These are phyloP conservation scores for Aspergillus quadrilineatus DNA, from an alignment of 2,329 filamentous ascomycete species.

Conservation along the genomic window DNA sequence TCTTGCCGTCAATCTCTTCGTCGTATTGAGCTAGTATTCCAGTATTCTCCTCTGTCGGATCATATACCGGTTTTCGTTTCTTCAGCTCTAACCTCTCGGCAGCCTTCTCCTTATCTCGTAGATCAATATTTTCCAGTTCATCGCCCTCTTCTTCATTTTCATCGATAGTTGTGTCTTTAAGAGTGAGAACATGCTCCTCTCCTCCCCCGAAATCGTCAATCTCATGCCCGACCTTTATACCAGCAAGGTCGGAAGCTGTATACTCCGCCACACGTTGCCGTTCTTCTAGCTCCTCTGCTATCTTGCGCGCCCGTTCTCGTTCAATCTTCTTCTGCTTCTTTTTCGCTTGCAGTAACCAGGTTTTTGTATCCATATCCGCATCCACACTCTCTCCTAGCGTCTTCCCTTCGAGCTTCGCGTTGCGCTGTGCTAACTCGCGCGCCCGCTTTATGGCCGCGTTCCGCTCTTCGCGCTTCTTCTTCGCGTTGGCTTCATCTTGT, in stretches of 20 bases:
- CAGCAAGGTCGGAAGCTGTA: conserved; percentile 80
- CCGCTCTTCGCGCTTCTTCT: conserved; percentile 74
- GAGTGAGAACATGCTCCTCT: conserved; percentile 83
- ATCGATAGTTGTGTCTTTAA: conserved; percentile 89
- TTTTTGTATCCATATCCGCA: conserved; percentile 70
- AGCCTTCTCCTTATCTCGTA: conserved; percentile 44
- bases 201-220: conserved; percentile 72
- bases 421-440: conserved; percentile 76
- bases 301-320: conserved; percentile 65
- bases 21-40: conserved; percentile 87
- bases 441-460: conserved; percentile 83
- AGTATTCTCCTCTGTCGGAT: conserved; percentile 71
- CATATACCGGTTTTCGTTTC: conserved; percentile 86
- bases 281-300: conserved; percentile 75
- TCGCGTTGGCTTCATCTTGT: conserved; percentile 68
- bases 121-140: conserved; percentile 61
- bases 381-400: conserved; percentile 75
- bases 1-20: conserved; percentile 90
- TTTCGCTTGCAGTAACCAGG: conserved; percentile 86
- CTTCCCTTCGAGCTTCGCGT: conserved; percentile 73
- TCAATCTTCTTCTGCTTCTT: conserved; percentile 91
- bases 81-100: conserved; percentile 76
- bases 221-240: conserved; percentile 90
- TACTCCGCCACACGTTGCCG: conserved; percentile 75
- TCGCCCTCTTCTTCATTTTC: conserved; percentile 84